phyloP scores from a whole-genome alignment of 306 rosid genomes.

The Cyamopsis tetragonoloba region DNA sequence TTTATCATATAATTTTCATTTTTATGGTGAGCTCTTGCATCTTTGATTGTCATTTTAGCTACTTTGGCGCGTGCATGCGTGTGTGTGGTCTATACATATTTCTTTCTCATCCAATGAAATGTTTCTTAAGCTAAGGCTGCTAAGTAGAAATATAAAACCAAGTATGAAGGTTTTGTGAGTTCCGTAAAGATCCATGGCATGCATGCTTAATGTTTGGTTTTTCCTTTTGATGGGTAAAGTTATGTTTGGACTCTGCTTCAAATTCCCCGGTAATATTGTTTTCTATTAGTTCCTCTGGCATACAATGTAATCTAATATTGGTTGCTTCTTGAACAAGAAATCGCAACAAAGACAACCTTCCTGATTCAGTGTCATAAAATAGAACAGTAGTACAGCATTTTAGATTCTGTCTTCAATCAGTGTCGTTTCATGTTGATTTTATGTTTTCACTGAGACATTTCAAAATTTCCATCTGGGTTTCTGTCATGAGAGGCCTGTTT shows the following conservation, averaged over 20 bases:
- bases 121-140: constrained; percentile 2
- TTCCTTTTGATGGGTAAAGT: neutral
- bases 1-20: neutral
- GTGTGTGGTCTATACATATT: neutral
- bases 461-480: neutral
- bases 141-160: neutral
- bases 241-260: neutral
- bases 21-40: neutral
- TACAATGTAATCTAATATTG: neutral
- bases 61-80: neutral
- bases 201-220: neutral
- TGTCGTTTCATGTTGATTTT: neutral
- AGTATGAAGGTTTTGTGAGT: neutral
- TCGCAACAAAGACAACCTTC: neutral
- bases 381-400: neutral
- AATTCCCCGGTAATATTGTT: neutral
- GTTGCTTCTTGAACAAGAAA: neutral
- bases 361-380: neutral
- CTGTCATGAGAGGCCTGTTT: neutral
- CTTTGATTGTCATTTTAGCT: neutral
- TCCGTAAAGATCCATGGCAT: neutral
- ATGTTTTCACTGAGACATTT: neutral
- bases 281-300: constrained; percentile 1
- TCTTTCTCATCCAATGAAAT: neutral
- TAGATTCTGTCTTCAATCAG: neutral